Evolutionary conservation across 176 grass and related monocot genomes (phyloP).

Genomic region (Bothriochloa decipiens): DNA sequence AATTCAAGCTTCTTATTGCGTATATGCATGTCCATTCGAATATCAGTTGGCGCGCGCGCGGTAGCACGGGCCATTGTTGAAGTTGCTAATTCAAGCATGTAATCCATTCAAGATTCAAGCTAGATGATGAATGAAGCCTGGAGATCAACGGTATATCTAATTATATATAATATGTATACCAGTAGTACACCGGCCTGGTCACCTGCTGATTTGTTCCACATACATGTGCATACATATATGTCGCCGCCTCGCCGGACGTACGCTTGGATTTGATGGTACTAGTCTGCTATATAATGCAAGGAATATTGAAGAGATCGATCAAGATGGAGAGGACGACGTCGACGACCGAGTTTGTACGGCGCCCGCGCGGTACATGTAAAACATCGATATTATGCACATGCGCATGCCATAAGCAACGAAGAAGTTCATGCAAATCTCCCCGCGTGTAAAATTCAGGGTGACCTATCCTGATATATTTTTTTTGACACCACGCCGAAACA

Average conservation of each 20-base stretch:
- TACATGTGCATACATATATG: background rate
- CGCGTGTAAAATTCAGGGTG: no score
- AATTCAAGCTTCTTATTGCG: background rate
- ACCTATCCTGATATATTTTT: no score
- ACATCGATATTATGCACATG: background rate
- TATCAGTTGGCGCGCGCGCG: background rate
- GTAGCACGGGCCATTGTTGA: background rate
- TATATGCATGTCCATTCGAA: background rate
- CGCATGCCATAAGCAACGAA: no score
- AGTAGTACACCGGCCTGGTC: no score
- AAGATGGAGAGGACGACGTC: no score
- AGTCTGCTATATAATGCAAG: background rate
- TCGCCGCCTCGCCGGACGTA: no score
- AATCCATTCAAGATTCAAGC: background rate
- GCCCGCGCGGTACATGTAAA: no score
- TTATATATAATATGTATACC: background rate
- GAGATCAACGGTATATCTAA: background rate
- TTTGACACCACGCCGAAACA: no score
- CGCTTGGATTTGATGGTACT: background rate
- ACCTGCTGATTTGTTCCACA: background rate
- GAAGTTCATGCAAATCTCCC: no score
- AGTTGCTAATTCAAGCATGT: background rate
- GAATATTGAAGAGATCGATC: background rate
- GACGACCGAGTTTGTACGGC: background rate
- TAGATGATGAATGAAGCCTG: background rate